Evolutionary conservation across 495 filamentous ascomycete species (phyloP).

Genomic region (Penicilliopsis zonata): DNA sequence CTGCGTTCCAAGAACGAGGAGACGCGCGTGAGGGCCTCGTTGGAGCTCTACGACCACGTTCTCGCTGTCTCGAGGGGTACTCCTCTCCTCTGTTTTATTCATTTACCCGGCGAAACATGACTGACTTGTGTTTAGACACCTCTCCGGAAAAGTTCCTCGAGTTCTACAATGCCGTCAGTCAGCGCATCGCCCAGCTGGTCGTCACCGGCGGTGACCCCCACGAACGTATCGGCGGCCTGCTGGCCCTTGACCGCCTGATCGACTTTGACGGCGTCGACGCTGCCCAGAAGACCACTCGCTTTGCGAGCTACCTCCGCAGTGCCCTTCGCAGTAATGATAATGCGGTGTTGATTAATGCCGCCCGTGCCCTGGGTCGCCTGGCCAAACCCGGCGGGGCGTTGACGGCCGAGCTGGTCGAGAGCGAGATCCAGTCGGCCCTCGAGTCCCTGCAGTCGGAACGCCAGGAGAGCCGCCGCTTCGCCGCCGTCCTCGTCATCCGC

Average conservation of each 20-base stretch:
- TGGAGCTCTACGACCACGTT: constrained; percentile 40
- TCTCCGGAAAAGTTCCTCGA: constrained; percentile 61
- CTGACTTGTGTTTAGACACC: constrained; percentile 45
- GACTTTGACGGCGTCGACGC: constrained; percentile 93
- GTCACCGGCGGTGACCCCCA: constrained; percentile 69
- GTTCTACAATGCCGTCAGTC: constrained; percentile 70
- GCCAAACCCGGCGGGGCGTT: constrained; percentile 87
- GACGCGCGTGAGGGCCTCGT: constrained; percentile 34
- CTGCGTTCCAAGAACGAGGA: constrained; percentile 45
- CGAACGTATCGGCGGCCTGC: constrained; percentile 81
- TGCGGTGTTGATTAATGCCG: constrained; percentile 74
- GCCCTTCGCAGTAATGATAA: constrained; percentile 84
- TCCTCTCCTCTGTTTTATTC: neutral
- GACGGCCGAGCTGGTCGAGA: constrained; percentile 91
- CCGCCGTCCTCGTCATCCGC: constrained; percentile 77
- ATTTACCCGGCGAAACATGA: neutral
- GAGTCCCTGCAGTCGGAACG: constrained; percentile 96
- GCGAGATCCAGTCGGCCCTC: constrained; percentile 85
- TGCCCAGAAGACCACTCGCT: constrained; percentile 86
- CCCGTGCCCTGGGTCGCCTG: constrained; percentile 75
- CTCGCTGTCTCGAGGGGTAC: constrained; percentile 38
- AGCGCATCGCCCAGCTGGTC: constrained; percentile 60
- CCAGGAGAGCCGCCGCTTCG: constrained; percentile 82
- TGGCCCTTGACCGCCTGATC: constrained; percentile 84
- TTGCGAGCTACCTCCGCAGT: constrained; percentile 76